Evolutionary conservation across 441 rosid species (phyloP).

Genomic region (Aquilaria agallochum): DNA sequence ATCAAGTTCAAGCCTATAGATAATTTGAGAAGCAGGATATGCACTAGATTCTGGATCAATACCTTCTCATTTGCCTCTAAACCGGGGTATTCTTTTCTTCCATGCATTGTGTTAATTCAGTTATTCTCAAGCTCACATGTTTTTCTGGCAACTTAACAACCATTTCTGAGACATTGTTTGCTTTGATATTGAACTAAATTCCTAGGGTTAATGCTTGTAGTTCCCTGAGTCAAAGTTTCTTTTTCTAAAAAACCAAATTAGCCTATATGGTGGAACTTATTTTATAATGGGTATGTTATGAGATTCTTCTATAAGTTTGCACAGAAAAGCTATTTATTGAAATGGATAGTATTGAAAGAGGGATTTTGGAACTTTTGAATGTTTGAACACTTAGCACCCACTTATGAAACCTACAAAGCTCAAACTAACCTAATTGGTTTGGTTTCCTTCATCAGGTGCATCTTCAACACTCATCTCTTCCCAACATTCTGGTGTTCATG

Average conservation of each 20-base stretch:
- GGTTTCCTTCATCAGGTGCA: not conserved
- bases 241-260: too few relatives aligned
- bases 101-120: not conserved
- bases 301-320: constrained; percentile 39
- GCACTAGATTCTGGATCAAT: constrained; percentile 20
- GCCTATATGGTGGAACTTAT: constrained; percentile 7
- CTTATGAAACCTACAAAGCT: too few relatives aligned
- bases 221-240: not conserved
- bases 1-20: constrained; percentile 51
- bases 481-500: constrained; percentile 52
- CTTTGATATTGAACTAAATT: constrained; percentile 1
- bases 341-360: constrained; percentile 56
- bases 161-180: too few relatives aligned
- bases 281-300: constrained; percentile 11
- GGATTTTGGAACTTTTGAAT: constrained; percentile 47
- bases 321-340: constrained; percentile 64
- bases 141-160: too few relatives aligned
- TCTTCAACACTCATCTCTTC: constrained; percentile 39
- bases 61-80: constrained; percentile 32
- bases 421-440: too few relatives aligned
- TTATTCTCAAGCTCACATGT: too few relatives aligned
- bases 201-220: too few relatives aligned
- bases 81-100: constrained; percentile 55
- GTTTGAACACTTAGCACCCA: too few relatives aligned
- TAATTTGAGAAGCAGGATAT: constrained; percentile 53